Conservation (phyloP, 1,139 yeast species). For the Sugiyamaella xylanicola region DNA sequence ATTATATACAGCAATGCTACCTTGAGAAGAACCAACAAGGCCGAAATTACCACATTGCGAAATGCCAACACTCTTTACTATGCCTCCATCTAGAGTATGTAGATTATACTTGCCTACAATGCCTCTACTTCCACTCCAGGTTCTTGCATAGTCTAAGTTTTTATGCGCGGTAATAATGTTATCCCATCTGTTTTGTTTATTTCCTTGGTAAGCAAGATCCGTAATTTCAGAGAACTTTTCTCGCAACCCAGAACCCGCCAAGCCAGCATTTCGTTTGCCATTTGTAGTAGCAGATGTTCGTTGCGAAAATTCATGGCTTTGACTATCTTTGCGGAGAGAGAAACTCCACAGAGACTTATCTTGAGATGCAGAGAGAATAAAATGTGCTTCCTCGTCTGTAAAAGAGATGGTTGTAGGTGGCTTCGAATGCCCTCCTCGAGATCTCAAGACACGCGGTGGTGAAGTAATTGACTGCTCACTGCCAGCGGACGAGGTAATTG, state of each 20-base stretch:
- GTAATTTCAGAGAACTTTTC: conserved; percentile 79
- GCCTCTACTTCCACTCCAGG: conserved; percentile 86
- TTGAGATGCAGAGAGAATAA: conserved; percentile 80
- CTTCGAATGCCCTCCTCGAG: conserved; percentile 95
- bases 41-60: conserved; percentile 97
- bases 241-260: conserved; percentile 46
- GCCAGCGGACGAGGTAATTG: conserved; percentile 62
- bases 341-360: conserved; percentile 90
- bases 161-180: conserved; percentile 90
- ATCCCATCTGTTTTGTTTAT: conserved; percentile 93
- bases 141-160: conserved; percentile 79
- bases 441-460: conserved; percentile 89
- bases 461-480: conserved; percentile 55
- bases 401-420: conserved; percentile 82
- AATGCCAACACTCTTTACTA: conserved; percentile 78
- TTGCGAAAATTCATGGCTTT: conserved; percentile 91
- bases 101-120: conserved; percentile 77
- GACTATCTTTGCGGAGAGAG: conserved; percentile 93
- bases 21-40: conserved; percentile 84
- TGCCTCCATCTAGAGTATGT: conserved; percentile 72
- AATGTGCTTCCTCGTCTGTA: conserved; percentile 81
- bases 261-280: conserved; percentile 63
- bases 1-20: conserved; percentile 87
- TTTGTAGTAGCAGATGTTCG: conserved; percentile 48
- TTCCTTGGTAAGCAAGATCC: conserved; percentile 70